These are phyloP conservation scores for Fagopyrum tataricum DNA, from an alignment of 148 eudicot genomes.

Conservation along the genomic window DNA sequence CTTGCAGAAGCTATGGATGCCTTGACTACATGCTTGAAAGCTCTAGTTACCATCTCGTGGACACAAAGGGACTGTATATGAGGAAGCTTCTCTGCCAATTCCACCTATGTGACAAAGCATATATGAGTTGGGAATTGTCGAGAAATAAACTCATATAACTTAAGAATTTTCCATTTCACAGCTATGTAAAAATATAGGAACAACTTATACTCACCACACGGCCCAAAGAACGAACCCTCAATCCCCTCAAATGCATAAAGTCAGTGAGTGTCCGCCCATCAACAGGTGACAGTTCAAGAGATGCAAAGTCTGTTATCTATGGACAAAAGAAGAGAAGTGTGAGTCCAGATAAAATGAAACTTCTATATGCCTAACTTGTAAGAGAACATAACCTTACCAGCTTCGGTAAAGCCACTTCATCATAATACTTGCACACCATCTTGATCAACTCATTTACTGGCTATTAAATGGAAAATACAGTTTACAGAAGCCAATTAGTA, in stretches of 20 bases:
- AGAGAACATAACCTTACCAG: constrained; percentile 47
- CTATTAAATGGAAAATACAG: constrained; percentile 33
- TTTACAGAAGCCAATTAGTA: neutral
- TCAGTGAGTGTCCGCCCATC: constrained; percentile 98
- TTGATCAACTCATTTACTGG: constrained; percentile 70
- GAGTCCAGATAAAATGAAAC: neutral
- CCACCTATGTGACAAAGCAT: constrained; percentile 44
- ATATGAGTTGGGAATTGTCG: constrained; percentile 3
- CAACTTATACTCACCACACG: constrained; percentile 58
- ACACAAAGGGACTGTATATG: constrained; percentile 97
- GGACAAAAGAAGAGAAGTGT: constrained; percentile 11
- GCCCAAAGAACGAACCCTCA: constrained; percentile 86
- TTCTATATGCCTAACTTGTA: neutral
- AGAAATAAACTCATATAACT: too few relatives aligned
- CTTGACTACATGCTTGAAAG: constrained; percentile 81
- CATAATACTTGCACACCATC: constrained; percentile 67
- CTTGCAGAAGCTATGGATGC: constrained; percentile 85
- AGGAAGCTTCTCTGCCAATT: constrained; percentile 90
- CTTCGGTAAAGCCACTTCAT: constrained; percentile 90
- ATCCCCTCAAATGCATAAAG: constrained; percentile 97
- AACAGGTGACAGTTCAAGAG: constrained; percentile 98
- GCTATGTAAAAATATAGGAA: too few relatives aligned
- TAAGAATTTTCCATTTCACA: too few relatives aligned
- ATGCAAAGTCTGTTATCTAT: constrained; percentile 93
- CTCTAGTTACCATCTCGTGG: constrained; percentile 98